Conservation (phyloP, 352 stramenopile species). For the Pythium insidiosum region DNA sequence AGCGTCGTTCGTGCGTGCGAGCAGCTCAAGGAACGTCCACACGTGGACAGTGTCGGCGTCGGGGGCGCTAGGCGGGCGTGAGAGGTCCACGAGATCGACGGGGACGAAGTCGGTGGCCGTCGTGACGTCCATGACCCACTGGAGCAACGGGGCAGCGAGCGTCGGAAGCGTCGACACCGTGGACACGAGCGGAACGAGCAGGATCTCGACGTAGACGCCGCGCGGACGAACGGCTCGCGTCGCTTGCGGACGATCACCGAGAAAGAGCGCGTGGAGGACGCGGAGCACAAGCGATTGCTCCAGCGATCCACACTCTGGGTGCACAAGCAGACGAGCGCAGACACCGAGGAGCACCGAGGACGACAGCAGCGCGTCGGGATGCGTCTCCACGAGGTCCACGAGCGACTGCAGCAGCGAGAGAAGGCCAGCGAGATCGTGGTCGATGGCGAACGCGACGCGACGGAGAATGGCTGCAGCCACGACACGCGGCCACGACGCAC, state of each 20-base stretch:
- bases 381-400: constrained; percentile 17
- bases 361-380: constrained; percentile 19
- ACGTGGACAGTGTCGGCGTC: constrained; percentile 18
- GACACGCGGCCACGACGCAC: constrained; percentile 10
- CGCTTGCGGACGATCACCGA: constrained; percentile 4
- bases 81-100: not conserved
- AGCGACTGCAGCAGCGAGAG: constrained; percentile 39
- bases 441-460: constrained; percentile 18
- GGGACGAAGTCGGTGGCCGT: constrained; percentile 4
- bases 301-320: constrained; percentile 11
- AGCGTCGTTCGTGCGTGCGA: constrained; percentile 12
- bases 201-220: constrained; percentile 42
- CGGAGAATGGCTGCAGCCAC: constrained; percentile 15
- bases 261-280: constrained; percentile 21
- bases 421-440: constrained; percentile 20
- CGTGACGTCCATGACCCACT: constrained; percentile 26
- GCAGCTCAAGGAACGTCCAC: constrained; percentile 22
- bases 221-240: constrained; percentile 3
- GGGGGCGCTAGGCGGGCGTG: not conserved
- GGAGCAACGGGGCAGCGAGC: constrained; percentile 25
- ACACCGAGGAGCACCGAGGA: constrained; percentile 27
- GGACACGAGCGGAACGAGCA: constrained; percentile 45
- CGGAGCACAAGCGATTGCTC: constrained; percentile 41
- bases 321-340: constrained; percentile 28
- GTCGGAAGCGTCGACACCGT: constrained; percentile 25